phyloP scores from a whole-genome alignment of 768 basidiomycete species.

The Boletellus ananiceps region DNA sequence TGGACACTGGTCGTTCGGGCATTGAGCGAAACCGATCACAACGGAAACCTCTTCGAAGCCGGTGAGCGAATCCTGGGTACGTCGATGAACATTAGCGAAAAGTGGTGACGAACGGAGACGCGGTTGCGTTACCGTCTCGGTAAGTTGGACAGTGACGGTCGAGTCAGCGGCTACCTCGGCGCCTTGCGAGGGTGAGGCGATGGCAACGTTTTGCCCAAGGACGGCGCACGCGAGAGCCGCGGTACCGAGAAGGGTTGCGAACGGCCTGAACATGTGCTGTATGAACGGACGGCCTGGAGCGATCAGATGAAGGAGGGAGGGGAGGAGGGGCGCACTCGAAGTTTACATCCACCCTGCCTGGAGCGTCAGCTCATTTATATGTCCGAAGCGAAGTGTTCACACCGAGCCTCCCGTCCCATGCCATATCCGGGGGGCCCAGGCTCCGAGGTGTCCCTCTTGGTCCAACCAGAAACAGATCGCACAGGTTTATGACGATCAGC shows the following conservation, averaged over 20 bases:
- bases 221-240: constrained; percentile 13
- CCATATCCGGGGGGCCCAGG: too few relatives aligned
- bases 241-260: constrained; percentile 4
- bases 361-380: too few relatives aligned
- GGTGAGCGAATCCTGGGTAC: background rate
- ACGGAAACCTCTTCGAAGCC: constrained; percentile 5
- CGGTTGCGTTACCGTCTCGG: constrained; percentile 34
- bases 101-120: background rate
- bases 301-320: background rate
- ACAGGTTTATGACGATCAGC: too few relatives aligned
- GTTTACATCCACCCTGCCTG: background rate
- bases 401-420: background rate
- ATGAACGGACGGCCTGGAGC: background rate
- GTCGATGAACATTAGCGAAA: background rate
- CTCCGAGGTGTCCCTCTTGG: too few relatives aligned
- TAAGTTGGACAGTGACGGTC: constrained; percentile 31
- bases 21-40: constrained; percentile 3
- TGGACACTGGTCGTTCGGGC: background rate
- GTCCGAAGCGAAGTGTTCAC: background rate
- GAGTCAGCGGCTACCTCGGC: constrained; percentile 32
- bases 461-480: too few relatives aligned
- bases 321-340: background rate
- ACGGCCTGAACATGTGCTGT: constrained; percentile 9
- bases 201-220: constrained; percentile 38
- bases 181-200: constrained; percentile 35